phyloP scores from a whole-genome alignment of 140 eudicot genomes.

The Artemisia princeps region DNA sequence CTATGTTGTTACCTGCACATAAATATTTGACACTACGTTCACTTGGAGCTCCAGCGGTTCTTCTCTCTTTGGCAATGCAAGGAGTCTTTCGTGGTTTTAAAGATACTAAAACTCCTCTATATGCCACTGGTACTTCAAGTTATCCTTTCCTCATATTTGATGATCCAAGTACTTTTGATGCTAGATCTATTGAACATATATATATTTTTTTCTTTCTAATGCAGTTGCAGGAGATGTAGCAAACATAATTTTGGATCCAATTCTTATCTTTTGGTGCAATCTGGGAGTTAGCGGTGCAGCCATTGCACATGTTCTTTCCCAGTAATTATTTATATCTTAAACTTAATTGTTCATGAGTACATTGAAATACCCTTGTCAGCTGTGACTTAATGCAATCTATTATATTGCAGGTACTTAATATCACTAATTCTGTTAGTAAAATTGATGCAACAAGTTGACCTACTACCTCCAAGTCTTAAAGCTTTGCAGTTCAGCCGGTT shows the following conservation, averaged over 20 bases:
- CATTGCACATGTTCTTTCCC: constrained; percentile 92
- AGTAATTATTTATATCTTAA: constrained; percentile 40
- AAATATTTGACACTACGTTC: constrained; percentile 54
- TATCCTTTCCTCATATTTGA: neutral
- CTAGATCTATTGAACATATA: neutral
- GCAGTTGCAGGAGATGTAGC: constrained; percentile 70
- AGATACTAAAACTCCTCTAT: constrained; percentile 85
- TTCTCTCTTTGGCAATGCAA: constrained; percentile 82
- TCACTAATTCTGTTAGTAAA: constrained; percentile 44
- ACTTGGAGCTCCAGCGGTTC: constrained; percentile 80
- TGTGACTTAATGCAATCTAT: neutral
- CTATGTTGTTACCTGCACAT: constrained; percentile 53
- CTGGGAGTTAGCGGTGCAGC: constrained; percentile 92
- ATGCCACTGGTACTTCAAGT: constrained; percentile 60
- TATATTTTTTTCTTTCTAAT: neutral
- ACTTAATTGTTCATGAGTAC: neutral
- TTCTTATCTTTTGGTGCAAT: constrained; percentile 58
- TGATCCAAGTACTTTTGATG: neutral
- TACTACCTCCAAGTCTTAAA: constrained; percentile 58
- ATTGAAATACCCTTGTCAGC: neutral
- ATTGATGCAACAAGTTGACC: constrained; percentile 45
- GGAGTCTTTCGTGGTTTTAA: constrained; percentile 81
- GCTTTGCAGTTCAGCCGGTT: constrained; percentile 51
- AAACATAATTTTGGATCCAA: constrained; percentile 76
- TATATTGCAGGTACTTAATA: constrained; percentile 53